These are phyloP conservation scores for Laetiporus sulphureus DNA, from an alignment of 1,284 basidiomycete genomes.

Conservation along the genomic window DNA sequence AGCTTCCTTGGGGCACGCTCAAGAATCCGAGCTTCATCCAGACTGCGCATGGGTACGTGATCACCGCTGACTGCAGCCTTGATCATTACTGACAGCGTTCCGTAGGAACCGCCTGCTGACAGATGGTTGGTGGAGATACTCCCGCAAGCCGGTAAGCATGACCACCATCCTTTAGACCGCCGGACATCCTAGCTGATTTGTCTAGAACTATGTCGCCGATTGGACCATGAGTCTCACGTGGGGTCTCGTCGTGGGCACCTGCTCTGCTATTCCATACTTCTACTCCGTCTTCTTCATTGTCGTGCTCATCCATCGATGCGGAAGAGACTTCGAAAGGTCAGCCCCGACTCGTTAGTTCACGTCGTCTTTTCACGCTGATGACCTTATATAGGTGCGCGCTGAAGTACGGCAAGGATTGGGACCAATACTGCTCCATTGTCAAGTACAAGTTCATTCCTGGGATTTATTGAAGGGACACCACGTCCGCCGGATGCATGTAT, in stretches of 20 bases:
- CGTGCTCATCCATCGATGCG: conserved; percentile 83
- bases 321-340: conserved; percentile 87
- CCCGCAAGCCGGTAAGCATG: conserved; percentile 76
- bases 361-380: conserved; percentile 4
- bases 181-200: neutral
- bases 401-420: conserved; percentile 98
- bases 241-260: conserved; percentile 82
- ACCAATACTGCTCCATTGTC: conserved; percentile 79
- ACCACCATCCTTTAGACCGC: neutral
- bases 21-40: conserved; percentile 89
- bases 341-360: conserved; percentile 11
- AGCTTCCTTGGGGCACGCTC: conserved; percentile 83
- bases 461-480: conserved; percentile 49
- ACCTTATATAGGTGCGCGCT: conserved; percentile 57
- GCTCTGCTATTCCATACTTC: conserved; percentile 90
- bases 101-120: conserved; percentile 76
- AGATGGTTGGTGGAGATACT: conserved; percentile 87
- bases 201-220: conserved; percentile 79
- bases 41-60: conserved; percentile 78
- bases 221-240: conserved; percentile 88
- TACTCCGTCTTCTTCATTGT: conserved; percentile 92
- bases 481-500: too few relatives aligned
- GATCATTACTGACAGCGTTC: neutral
- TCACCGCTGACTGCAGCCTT: neutral
- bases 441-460: conserved; percentile 87